Evolutionary conservation across 495 filamentous ascomycete species (phyloP).

Genomic region (Penicillium cosmopolitanum): DNA sequence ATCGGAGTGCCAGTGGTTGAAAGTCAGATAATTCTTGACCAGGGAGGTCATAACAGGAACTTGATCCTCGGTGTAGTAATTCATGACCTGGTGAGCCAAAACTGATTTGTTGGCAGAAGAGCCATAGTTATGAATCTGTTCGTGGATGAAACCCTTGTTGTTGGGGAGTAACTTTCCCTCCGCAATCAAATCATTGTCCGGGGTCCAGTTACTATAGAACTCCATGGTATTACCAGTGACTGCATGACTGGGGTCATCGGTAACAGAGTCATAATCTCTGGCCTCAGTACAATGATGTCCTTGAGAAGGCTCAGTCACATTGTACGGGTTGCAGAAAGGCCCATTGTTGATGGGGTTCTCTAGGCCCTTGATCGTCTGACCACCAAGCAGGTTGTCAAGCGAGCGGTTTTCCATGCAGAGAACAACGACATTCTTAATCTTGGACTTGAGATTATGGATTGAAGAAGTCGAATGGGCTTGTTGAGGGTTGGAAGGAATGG

Average conservation of each 20-base stretch:
- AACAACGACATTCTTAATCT: conserved; percentile 14
- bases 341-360: conserved; percentile 49
- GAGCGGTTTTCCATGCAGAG: conserved; percentile 17
- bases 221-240: conserved; percentile 54
- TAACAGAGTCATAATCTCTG: conserved; percentile 44
- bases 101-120: conserved; percentile 33
- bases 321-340: conserved; percentile 45
- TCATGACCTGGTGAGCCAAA: conserved; percentile 45
- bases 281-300: conserved; percentile 40
- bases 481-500: conserved; percentile 1
- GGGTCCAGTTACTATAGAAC: conserved; percentile 47
- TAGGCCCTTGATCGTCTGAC: conserved; percentile 32
- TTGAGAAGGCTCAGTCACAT: conserved; percentile 38
- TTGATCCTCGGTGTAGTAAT: conserved; percentile 53
- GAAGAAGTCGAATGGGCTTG: not conserved
- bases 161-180: conserved; percentile 34
- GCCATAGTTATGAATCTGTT: conserved; percentile 40
- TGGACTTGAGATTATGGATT: not conserved
- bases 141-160: conserved; percentile 47
- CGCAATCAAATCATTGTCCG: conserved; percentile 41
- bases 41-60: conserved; percentile 47
- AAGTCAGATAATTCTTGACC: conserved; percentile 51
- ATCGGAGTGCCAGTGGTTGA: conserved; percentile 55
- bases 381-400: conserved; percentile 13
- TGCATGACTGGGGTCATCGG: conserved; percentile 53